Evolutionary conservation across 2,329 filamentous ascomycete species (phyloP).

Genomic region (Pestalotiopsis sp.): DNA sequence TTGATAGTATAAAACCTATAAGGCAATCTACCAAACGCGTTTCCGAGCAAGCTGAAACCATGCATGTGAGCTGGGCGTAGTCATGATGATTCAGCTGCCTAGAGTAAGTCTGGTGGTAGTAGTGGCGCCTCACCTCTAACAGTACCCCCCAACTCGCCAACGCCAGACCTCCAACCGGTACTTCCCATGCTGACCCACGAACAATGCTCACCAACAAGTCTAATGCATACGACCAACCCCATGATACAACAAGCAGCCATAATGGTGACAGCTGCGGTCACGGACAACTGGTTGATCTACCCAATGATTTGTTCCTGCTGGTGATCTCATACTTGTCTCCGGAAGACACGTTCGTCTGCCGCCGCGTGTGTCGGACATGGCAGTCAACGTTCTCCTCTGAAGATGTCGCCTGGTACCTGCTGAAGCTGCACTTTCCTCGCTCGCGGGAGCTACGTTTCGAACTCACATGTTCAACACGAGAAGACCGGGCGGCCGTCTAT

Average conservation of each 20-base stretch:
- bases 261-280: background rate
- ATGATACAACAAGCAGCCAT: background rate
- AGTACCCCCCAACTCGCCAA: background rate
- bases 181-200: background rate
- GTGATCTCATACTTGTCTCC: slow-evolving; percentile 52
- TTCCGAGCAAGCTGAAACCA: background rate
- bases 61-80: background rate
- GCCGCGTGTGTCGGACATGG: slow-evolving; percentile 54
- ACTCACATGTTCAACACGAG: slow-evolving; percentile 5
- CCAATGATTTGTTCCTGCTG: slow-evolving; percentile 61
- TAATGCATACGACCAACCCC: background rate
- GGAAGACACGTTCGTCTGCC: slow-evolving; percentile 51
- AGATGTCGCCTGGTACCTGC: slow-evolving; percentile 46
- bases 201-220: background rate
- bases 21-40: too few relatives aligned
- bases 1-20: too few relatives aligned
- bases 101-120: background rate
- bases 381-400: slow-evolving; percentile 50
- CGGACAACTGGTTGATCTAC: slow-evolving; percentile 48
- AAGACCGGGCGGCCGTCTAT: slow-evolving; percentile 47
- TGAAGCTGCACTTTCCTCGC: slow-evolving; percentile 54
- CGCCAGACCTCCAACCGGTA: background rate
- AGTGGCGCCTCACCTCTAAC: background rate
- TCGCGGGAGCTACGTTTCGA: slow-evolving; percentile 51
- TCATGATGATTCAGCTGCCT: background rate